Evolutionary conservation across 495 filamentous ascomycete genomes (phyloP).

Genomic region (Tuber borchii): DNA sequence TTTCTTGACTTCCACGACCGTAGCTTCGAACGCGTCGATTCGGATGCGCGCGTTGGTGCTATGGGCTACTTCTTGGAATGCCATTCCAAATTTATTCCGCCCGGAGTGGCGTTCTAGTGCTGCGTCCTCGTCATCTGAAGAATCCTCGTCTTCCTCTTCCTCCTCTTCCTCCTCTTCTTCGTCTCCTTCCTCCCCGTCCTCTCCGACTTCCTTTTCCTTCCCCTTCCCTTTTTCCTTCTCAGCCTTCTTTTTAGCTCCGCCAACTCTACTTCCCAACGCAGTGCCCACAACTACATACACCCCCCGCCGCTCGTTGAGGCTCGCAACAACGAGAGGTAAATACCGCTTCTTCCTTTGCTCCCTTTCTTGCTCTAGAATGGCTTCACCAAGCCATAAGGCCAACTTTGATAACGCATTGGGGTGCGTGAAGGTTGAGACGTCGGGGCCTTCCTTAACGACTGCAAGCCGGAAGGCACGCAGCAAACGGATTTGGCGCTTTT

Average conservation of each 20-base stretch:
- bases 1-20: constrained; percentile 92
- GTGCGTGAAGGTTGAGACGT: constrained; percentile 80
- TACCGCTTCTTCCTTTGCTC: constrained; percentile 65
- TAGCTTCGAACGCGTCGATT: constrained; percentile 95
- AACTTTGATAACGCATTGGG: constrained; percentile 88
- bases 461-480: constrained; percentile 88
- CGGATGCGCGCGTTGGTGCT: constrained; percentile 84
- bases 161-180: constrained; percentile 55
- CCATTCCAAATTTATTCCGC: constrained; percentile 82
- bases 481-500: constrained; percentile 89
- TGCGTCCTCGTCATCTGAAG: constrained; percentile 57
- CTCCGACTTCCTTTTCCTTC: constrained; percentile 53
- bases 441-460: constrained; percentile 90
- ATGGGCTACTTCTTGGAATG: constrained; percentile 89
- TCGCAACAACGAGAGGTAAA: constrained; percentile 81
- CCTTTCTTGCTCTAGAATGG: constrained; percentile 78
- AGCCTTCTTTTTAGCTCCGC: constrained; percentile 58
- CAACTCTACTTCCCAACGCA: constrained; percentile 60
- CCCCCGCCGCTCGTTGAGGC: constrained; percentile 77
- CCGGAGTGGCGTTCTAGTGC: constrained; percentile 59
- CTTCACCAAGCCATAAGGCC: constrained; percentile 88
- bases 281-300: constrained; percentile 86
- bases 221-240: constrained; percentile 51
- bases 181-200: constrained; percentile 51
- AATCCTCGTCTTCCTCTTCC: constrained; percentile 57